These are phyloP conservation scores for Ceratocystis huliohia DNA, from an alignment of 2,329 filamentous ascomycete genomes.

Conservation along the genomic window DNA sequence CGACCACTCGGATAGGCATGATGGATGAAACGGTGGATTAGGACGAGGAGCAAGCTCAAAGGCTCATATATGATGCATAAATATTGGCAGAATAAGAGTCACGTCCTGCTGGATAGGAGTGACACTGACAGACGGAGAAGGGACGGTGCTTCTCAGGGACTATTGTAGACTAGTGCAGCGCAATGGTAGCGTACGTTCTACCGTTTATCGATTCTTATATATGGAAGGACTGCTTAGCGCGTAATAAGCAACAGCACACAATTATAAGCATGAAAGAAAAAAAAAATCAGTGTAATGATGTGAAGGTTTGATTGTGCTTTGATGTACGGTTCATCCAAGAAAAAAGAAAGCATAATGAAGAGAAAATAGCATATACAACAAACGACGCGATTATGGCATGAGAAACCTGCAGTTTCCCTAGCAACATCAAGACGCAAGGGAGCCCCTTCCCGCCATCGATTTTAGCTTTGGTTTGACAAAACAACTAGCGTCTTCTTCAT, in stretches of 20 bases:
- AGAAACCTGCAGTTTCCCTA: slow-evolving; percentile 12
- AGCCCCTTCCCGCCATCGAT: slow-evolving; percentile 11
- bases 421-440: slow-evolving; percentile 14
- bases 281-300: neutral
- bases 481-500: neutral
- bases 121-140: slow-evolving; percentile 2
- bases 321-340: neutral
- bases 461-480: slow-evolving; percentile 3
- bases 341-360: neutral
- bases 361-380: neutral
- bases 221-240: neutral
- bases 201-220: neutral
- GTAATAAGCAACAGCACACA: neutral
- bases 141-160: neutral
- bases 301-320: neutral
- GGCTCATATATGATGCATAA: slow-evolving; percentile 14
- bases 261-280: slow-evolving; percentile 4
- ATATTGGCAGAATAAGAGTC: neutral
- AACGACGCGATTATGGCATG: slow-evolving; percentile 6
- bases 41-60: slow-evolving; percentile 7
- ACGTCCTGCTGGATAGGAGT: neutral
- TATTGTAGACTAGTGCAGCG: neutral
- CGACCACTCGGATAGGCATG: slow-evolving; percentile 72
- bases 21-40: slow-evolving; percentile 15
- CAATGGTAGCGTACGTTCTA: no score